A percentile compares a stretch with the other conserved stretches of the same genome.
Conservation (phyloP, 2,329 filamentous ascomycete genomes). For the Colletotrichum tropicale region DNA sequence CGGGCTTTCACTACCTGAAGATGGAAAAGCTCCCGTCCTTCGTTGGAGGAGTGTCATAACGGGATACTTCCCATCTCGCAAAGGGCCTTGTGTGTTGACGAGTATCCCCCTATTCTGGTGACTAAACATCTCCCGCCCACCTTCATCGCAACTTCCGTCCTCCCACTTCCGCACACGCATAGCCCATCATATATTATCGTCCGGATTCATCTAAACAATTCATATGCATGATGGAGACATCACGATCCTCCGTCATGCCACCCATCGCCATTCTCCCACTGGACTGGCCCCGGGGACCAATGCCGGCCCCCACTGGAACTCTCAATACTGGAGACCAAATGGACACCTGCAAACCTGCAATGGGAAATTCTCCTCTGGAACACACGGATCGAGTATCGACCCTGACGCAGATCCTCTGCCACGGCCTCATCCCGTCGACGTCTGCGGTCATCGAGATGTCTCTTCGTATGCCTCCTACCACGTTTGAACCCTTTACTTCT, state of each 20-base stretch:
- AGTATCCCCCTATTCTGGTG: neutral
- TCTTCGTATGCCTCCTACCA: neutral
- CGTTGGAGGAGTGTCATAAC: neutral
- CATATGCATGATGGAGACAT: neutral
- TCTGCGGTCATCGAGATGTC: neutral
- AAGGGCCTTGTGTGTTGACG: neutral
- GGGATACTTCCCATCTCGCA: neutral
- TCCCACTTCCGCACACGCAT: slow-evolving; percentile 6
- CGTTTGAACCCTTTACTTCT: neutral
- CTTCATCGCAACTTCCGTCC: slow-evolving; percentile 7
- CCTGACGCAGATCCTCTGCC: neutral
- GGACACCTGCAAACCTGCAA: neutral
- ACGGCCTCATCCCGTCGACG: neutral
- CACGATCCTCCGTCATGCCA: neutral
- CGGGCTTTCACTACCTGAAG: neutral
- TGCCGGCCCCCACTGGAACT: neutral
- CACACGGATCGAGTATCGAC: slow-evolving; percentile 6
- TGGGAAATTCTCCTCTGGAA: neutral
- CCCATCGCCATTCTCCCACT: neutral
- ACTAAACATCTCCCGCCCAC: neutral
- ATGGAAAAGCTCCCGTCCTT: neutral
- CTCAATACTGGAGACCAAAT: neutral
- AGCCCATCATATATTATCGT: neutral
- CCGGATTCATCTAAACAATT: slow-evolving; percentile 13
- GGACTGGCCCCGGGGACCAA: neutral